Evolutionary conservation across 768 basidiomycete species (phyloP), one percentile per base, ranked within the genome.

Genomic region (Lactifluus echinatus): DNA sequence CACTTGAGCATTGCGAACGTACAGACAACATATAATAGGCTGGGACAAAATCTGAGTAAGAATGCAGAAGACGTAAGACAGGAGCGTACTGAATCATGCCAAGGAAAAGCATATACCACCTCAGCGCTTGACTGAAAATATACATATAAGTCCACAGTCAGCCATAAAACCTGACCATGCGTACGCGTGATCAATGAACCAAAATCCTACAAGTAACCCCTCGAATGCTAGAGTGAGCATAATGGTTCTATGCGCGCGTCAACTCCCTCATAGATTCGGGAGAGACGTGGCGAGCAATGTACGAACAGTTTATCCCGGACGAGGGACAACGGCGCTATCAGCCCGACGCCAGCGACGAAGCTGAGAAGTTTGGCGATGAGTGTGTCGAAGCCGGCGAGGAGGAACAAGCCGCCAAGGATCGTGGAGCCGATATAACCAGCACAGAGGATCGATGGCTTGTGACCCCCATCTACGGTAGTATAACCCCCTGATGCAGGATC

Each of bases 181-280:
- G 63, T 69, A 87, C 91, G 78, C 93, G 69, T 97, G 94, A 66
- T 86, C 91, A 43, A 93, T 83, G 68, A 95, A 96, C 93, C 94
- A 96, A 63, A 97, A 89, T 0, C 90, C 93, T 55, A 97, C 80
- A 46, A 97, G 75, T 23, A 96, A 72, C 8, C 80, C 92, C 70
- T 96, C 93, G 64, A 91, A 94, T 10, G 83, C 68, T 23, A 89
- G 64, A 23, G 90, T 93, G 40, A 95, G 78, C 10, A 87, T 57
- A 64, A 94, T 93, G 24, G 93, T 95, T 58, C 93, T 96, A 55
- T 34, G 50, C 19, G 40, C 12, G 21, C 23, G 10, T 29, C 11
- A 10, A 21, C 39, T 19, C 51, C 21, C 46, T 44, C 6, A 3
- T n/a, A 8, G 34, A 4, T 10, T 37, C 12, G 19, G 10, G 50